These are phyloP conservation scores for Saksenaea oblongispora DNA, from an alignment of 371 early-diverging fungal species.

Conservation along the genomic window DNA sequence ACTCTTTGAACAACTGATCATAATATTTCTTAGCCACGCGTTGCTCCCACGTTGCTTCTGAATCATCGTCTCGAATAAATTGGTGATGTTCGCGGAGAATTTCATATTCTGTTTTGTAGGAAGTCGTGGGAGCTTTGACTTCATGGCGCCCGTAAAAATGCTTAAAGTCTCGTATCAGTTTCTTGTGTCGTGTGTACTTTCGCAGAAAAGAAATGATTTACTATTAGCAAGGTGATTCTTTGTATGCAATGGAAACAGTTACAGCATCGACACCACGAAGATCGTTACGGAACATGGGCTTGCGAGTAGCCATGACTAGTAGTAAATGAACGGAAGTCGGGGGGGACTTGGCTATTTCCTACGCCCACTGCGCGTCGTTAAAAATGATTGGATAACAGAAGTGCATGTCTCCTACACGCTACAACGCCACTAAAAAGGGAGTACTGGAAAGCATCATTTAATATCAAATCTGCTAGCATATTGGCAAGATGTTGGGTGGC, in stretches of 20 bases:
- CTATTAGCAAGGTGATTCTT: not conserved
- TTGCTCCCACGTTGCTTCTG: slow-evolving; percentile 69
- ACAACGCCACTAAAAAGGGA: too few relatives aligned
- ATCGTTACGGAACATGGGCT: slow-evolving; percentile 32
- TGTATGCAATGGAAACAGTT: slow-evolving; percentile 7
- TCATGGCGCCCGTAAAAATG: slow-evolving; percentile 25
- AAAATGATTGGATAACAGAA: too few relatives aligned
- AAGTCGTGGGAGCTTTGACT: slow-evolving; percentile 24
- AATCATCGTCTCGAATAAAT: slow-evolving; percentile 44
- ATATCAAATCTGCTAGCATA: too few relatives aligned
- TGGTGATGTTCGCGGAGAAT: slow-evolving; percentile 37
- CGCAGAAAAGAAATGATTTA: not conserved
- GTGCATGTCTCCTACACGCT: too few relatives aligned
- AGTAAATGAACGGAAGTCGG: too few relatives aligned
- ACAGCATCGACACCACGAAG: slow-evolving; percentile 41
- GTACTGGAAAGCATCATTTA: too few relatives aligned
- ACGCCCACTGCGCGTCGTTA: too few relatives aligned
- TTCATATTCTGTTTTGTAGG: slow-evolving; percentile 68
- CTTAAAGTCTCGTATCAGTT: slow-evolving; percentile 55
- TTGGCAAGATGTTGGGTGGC: too few relatives aligned
- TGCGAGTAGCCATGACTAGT: slow-evolving; percentile 30
- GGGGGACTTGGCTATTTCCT: too few relatives aligned
- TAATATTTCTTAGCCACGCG: slow-evolving; percentile 86
- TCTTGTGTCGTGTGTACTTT: slow-evolving; percentile 57
- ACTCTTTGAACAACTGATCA: slow-evolving; percentile 84